phyloP scores from a whole-genome alignment of 78 protist genomes.

The Isochrysis galbana region DNA sequence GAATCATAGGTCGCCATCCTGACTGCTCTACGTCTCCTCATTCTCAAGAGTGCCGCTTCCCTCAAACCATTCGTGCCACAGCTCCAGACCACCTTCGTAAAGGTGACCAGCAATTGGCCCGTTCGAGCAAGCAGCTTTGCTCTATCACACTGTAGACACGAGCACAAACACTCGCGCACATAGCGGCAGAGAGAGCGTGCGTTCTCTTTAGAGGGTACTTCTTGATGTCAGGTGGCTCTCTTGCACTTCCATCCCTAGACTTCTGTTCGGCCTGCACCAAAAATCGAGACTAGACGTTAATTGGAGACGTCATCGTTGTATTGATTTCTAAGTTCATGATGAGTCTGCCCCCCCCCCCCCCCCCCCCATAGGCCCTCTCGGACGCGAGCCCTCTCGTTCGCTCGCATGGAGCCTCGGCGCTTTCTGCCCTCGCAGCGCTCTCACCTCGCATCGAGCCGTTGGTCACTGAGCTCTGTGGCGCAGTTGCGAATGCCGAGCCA shows the following conservation, averaged over 20 bases:
- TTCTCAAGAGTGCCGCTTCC: constrained; percentile 54
- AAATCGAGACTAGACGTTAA: too few species aligned
- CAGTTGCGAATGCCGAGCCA: neutral
- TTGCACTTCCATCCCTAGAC: too few species aligned
- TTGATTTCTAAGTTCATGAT: too few species aligned
- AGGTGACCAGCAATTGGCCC: too few species aligned
- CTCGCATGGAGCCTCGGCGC: constrained; percentile 64
- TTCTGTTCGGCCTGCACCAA: too few species aligned
- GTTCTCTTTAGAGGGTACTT: neutral
- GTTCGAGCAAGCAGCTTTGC: neutral
- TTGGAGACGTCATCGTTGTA: too few species aligned
- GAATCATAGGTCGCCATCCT: too few species aligned
- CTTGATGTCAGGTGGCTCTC: too few species aligned
- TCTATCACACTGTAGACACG: neutral
- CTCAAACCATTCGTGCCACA: constrained; percentile 88
- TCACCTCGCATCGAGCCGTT: constrained; percentile 72
- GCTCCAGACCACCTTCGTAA: constrained; percentile 86
- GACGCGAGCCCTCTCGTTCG: constrained; percentile 43
- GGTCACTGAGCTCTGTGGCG: constrained; percentile 47
- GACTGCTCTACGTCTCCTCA: constrained; percentile 52
- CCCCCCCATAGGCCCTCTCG: too few species aligned
- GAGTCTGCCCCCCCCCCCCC: too few species aligned
- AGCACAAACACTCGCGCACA: neutral
- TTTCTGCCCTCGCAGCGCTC: constrained; percentile 61
- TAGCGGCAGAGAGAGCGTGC: neutral